phyloP scores from a whole-genome alignment of 2,329 filamentous ascomycete genomes.

The Ustilaginoidea virens region DNA sequence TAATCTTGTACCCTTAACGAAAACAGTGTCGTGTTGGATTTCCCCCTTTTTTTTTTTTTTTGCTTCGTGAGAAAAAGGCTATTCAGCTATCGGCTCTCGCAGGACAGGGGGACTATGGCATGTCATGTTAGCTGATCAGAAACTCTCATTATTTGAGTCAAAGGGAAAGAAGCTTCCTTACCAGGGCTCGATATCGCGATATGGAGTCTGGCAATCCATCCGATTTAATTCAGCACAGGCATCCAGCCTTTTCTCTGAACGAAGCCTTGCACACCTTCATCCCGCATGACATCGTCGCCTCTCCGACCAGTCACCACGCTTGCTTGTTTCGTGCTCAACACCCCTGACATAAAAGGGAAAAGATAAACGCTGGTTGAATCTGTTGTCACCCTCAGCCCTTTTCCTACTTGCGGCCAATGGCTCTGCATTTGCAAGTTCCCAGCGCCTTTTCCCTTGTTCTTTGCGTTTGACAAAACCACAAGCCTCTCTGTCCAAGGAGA shows the following conservation, averaged over 20 bases:
- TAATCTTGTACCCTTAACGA: constrained; percentile 12
- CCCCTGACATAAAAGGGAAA: constrained; percentile 49
- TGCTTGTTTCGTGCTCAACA: constrained; percentile 45
- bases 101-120: too few relatives aligned
- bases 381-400: background rate
- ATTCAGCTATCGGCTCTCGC: background rate
- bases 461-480: constrained; percentile 37
- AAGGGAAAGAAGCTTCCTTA: too few relatives aligned
- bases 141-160: too few relatives aligned
- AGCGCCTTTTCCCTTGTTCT: constrained; percentile 7
- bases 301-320: constrained; percentile 50
- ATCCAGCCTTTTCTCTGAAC: constrained; percentile 45
- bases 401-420: background rate
- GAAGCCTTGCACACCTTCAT: constrained; percentile 44
- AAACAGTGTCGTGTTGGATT: constrained; percentile 14
- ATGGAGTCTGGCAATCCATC: too few relatives aligned
- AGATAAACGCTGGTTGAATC: constrained; percentile 13
- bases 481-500: constrained; percentile 42
- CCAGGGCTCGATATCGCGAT: too few relatives aligned
- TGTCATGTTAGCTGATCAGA: too few relatives aligned
- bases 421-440: constrained; percentile 4
- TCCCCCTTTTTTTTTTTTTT: background rate
- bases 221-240: constrained; percentile 22
- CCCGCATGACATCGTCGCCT: constrained; percentile 41
- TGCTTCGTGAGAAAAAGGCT: background rate